phyloP scores from a whole-genome alignment of 2,329 filamentous ascomycete genomes.

The Clarireedia homoeocarpa region DNA sequence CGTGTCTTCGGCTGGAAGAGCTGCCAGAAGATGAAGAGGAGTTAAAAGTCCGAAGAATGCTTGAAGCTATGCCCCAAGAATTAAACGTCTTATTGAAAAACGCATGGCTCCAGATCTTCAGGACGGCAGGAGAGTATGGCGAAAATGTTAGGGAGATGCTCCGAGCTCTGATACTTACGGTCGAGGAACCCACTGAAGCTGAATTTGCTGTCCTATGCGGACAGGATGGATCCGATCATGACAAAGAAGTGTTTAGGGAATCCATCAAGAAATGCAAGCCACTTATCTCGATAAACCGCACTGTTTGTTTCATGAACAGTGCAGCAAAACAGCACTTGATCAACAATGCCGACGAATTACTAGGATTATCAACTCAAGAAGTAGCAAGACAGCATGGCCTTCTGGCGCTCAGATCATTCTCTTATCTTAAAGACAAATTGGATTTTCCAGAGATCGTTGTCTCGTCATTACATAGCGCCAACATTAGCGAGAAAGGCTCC shows the following conservation, averaged over 20 bases:
- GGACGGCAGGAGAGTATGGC: neutral
- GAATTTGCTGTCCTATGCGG: constrained; percentile 1
- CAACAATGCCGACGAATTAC: neutral
- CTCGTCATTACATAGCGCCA: too few relatives aligned
- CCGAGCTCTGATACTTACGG: constrained; percentile 2
- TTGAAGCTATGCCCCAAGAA: neutral
- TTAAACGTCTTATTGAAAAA: neutral
- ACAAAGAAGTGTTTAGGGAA: neutral
- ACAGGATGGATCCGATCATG: neutral
- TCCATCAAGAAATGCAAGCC: neutral
- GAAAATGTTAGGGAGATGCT: constrained; percentile 4
- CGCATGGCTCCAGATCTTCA: neutral
- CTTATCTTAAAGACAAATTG: neutral
- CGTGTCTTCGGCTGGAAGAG: neutral
- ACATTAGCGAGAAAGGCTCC: neutral
- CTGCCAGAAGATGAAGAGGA: neutral
- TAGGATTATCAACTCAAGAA: constrained; percentile 1
- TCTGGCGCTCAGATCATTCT: constrained; percentile 2
- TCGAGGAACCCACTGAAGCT: constrained; percentile 1
- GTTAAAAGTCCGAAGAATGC: neutral
- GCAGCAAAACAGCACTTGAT: neutral
- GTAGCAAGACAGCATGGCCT: neutral
- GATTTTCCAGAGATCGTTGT: neutral
- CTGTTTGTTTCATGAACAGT: neutral
- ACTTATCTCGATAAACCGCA: neutral